Base-by-base conservation (phyloP, 2,329 filamentous ascomycete genomes). In the Colletotrichum australisinense region DNA sequence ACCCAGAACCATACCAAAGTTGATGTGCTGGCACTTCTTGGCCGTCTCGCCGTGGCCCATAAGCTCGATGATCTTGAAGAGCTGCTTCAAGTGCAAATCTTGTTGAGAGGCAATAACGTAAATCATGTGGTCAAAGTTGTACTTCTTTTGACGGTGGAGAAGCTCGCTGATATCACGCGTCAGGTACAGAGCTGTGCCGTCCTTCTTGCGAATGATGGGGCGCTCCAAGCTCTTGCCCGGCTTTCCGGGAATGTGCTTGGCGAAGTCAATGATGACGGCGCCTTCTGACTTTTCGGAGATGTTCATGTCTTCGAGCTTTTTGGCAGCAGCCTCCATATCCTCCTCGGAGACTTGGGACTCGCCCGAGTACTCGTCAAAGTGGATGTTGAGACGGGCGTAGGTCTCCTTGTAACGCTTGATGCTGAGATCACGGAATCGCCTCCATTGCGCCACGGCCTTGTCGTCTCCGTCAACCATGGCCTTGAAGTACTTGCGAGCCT, bases 81-180 rank as follows among this genome's bases (percentile, higher is more conserved):
- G 86, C 80, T 94, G 92, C 78, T 90, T 90, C 67, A 95, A 86
- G 79, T 95, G 93, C 14, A 93, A 85, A 77, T 93, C 92, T 78
- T 95, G 93, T 75, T 92, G 89, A 26, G 89, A 91, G 1, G 93
- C 92, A 35, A 95, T 90, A 11, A 95, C 93, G 78, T 95, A 95
- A 74, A 95, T 92, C 92, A 95, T 94, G 80, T 94, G 90, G 83
- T 95, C 93, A 53, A 76, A 75, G 55, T 69, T 58, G 75, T 87
- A 86, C 75, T 88, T 87, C 59, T 88, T 85, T 56, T 86, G 84
- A 69, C 93, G 90, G 78, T 91, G 89, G 66, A 95, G 83, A 32
- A 94, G 88, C 78, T 95, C 93, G 76, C 91, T 93, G 75, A 95
- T 93, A 81, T 96, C 93, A 76, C 93, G 90, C 63, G 94, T 94